These are phyloP conservation scores for Artemisia annua DNA, from an alignment of 129 eudicot genomes.

Conservation along the genomic window DNA sequence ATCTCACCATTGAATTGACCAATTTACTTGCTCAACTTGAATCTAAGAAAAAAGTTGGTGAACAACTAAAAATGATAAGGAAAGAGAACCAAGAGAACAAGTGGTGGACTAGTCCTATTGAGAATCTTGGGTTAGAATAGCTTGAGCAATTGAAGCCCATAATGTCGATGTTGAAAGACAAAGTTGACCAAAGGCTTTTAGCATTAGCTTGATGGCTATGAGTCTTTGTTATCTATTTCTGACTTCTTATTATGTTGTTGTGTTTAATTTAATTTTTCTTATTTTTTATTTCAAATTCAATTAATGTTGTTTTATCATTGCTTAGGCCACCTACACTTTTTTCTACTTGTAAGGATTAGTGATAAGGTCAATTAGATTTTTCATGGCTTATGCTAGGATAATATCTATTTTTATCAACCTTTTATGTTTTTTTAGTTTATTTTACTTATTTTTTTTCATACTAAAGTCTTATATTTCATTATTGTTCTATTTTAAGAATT, in stretches of 20 bases:
- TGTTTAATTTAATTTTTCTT: too few species aligned
- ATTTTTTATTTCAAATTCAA: not conserved
- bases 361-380: not conserved
- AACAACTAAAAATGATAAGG: conserved; percentile 34
- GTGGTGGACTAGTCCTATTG: conserved; percentile 64
- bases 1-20: conserved; percentile 46
- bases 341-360: not conserved
- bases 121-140: conserved; percentile 35
- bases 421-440: too few species aligned
- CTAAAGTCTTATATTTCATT: too few species aligned
- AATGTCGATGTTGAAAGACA: conserved; percentile 47
- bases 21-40: conserved; percentile 35
- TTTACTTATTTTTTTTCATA: too few species aligned
- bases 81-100: conserved; percentile 29
- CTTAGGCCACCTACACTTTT: not conserved
- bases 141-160: conserved; percentile 49
- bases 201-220: too few species aligned
- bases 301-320: not conserved
- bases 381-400: too few species aligned
- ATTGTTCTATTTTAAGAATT: too few species aligned
- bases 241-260: too few species aligned
- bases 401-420: too few species aligned
- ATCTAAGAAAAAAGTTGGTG: conserved; percentile 38
- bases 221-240: too few species aligned
- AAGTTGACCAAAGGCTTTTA: not conserved